These are phyloP conservation scores for Botryosphaeria dothidea DNA, from an alignment of 2,329 filamentous ascomycete genomes.

Conservation along the genomic window DNA sequence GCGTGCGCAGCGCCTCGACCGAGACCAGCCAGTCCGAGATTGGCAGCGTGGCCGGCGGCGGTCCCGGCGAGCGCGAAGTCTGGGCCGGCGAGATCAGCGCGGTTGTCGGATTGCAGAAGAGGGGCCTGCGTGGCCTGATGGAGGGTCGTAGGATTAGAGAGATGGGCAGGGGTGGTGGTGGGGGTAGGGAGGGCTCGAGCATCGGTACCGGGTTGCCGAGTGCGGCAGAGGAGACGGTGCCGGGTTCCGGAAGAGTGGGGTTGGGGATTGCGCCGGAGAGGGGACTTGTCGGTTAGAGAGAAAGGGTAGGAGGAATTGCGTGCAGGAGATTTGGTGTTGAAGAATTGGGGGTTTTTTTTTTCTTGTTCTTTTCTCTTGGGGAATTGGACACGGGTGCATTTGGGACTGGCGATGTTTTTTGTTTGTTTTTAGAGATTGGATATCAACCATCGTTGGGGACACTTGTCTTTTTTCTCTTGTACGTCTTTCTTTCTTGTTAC, in stretches of 20 bases:
- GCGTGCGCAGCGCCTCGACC: conserved; percentile 27
- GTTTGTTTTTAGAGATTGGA: not conserved
- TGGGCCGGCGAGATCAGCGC: conserved; percentile 83
- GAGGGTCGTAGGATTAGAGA: conserved; percentile 86
- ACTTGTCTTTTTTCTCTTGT: not conserved
- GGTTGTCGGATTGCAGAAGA: conserved; percentile 93
- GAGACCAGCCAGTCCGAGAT: conserved; percentile 30
- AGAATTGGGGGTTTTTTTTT: not conserved
- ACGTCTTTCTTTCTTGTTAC: not conserved
- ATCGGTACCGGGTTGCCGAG: not conserved
- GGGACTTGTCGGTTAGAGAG: not conserved
- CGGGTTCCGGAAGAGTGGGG: not conserved
- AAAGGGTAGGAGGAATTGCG: not conserved
- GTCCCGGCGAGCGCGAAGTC: conserved; percentile 58
- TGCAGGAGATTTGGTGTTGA: not conserved
- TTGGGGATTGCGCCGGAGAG: conserved; percentile 11
- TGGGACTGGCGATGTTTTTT: not conserved
- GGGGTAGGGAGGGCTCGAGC: not conserved
- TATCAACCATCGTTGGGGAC: not conserved
- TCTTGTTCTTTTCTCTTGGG: not conserved
- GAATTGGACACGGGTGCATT: not conserved
- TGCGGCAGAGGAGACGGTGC: not conserved
- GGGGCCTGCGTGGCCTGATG: conserved; percentile 89
- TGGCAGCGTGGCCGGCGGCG: conserved; percentile 38
- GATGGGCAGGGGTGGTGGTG: conserved; percentile 50